Percentiles rank a stretch among this genome's conserved stretches.
Conservation (phyloP, 768 basidiomycete species). For the Pulveroboletus sp. region DNA sequence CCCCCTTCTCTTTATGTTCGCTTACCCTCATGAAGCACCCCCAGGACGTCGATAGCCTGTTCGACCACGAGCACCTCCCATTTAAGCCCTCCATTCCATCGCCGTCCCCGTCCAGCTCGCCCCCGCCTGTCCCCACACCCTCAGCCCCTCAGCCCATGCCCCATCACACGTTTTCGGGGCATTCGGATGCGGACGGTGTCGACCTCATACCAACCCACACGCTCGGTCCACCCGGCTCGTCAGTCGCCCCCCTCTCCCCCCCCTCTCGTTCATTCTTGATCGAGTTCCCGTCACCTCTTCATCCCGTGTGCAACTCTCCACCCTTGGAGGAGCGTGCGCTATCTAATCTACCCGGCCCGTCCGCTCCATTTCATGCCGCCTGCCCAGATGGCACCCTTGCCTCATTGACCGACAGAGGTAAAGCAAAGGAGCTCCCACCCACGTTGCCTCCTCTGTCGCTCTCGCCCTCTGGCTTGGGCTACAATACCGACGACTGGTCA, state of each 20-base stretch:
- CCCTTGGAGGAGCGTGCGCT: conserved; percentile 1
- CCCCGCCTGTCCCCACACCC: conserved; percentile 4
- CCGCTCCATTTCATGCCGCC: conserved; percentile 9
- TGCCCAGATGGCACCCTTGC: conserved; percentile 13
- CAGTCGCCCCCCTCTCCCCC: conserved; percentile 11
- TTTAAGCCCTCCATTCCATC: conserved; percentile 9
- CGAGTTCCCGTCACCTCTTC: neutral
- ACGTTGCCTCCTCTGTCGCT: conserved; percentile 64
- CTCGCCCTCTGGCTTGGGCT: conserved; percentile 48
- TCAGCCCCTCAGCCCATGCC: conserved; percentile 12
- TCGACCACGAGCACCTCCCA: neutral
- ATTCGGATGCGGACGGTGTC: conserved; percentile 5
- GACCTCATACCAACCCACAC: neutral
- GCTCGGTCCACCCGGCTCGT: conserved; percentile 10
- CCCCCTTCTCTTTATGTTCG: conserved; percentile 18
- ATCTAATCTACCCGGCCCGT: conserved; percentile 28
- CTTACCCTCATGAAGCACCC: conserved; percentile 36
- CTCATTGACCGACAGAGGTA: conserved; percentile 47
- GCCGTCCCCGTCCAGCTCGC: neutral
- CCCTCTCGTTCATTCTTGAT: conserved; percentile 8
- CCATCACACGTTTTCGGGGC: conserved; percentile 9
- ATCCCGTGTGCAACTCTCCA: conserved; percentile 5
- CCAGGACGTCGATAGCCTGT: conserved; percentile 45
- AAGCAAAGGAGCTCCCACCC: conserved; percentile 49
- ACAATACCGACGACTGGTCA: conserved; percentile 37